phyloP scores from a whole-genome alignment of 2,329 filamentous ascomycete genomes.

The Hawksworthiomyces lignivorus region DNA sequence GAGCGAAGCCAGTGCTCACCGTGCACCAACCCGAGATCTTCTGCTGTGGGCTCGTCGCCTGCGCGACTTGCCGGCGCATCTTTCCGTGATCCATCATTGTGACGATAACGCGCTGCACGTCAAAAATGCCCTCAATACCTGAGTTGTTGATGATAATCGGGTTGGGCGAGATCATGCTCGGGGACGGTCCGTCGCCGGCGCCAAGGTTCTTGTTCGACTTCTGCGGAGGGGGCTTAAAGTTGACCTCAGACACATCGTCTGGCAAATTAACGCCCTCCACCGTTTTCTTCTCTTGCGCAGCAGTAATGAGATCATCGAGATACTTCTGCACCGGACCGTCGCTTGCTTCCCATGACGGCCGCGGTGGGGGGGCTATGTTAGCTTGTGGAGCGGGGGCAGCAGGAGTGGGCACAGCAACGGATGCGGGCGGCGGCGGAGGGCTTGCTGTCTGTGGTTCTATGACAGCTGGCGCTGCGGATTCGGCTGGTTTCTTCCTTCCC shows the following conservation, averaged over 20 bases:
- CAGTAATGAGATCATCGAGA: neutral
- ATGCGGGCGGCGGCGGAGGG: neutral
- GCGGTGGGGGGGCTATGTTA: neutral
- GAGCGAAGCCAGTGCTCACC: slow-evolving; percentile 24
- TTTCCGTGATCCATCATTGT: slow-evolving; percentile 19
- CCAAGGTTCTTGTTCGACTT: neutral
- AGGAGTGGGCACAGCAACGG: neutral
- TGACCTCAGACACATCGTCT: neutral
- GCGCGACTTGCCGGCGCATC: slow-evolving; percentile 19
- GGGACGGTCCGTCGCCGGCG: neutral
- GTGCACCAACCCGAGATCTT: slow-evolving; percentile 24
- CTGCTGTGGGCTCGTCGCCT: slow-evolving; percentile 18
- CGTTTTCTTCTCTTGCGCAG: neutral
- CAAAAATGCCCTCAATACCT: slow-evolving; percentile 22
- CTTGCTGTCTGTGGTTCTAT: neutral
- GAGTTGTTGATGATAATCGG: slow-evolving; percentile 24
- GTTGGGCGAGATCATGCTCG: slow-evolving; percentile 25
- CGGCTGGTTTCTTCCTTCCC: neutral
- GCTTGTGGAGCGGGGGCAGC: neutral
- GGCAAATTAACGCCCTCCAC: neutral
- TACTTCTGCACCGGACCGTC: neutral
- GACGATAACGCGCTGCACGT: slow-evolving; percentile 23
- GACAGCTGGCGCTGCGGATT: neutral
- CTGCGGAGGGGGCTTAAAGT: neutral
- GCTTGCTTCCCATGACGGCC: neutral